Evolutionary conservation across 805 yeast species (phyloP), one percentile per base, ranked within the genome.

Genomic region (Candida stauntonica): DNA sequence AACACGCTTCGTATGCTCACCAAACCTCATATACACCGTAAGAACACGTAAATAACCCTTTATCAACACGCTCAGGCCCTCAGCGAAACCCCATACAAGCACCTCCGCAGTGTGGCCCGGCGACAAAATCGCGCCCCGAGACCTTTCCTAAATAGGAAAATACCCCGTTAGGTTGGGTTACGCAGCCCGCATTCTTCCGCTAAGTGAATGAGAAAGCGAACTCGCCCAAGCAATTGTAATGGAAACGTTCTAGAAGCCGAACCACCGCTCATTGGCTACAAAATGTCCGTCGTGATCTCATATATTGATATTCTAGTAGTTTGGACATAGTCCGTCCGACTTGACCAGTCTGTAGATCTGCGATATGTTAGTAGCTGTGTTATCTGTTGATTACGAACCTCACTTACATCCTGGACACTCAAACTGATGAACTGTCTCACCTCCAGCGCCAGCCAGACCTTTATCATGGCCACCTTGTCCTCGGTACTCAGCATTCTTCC

Each of bases 401-500:
- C 4, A 73, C 81, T 58, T 59, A 79, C 84, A 50, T 82, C 96
- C 55, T 81, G 85, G 9, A 87, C 74, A 3, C 95, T 82, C 16
- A 94, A 86, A 48, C 72, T 79, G 59, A 91, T 79, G 52, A 89
- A 79, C 58, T 85, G 93, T 54, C 97, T 75, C 4, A 86, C 83
- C 62, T 91, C 98, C 27, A 91, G 66, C 0, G 94, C 89, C 36
- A 86, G 54, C 97, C 97, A 91, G 11, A 91, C 87, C 58, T 86
- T 85, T 41, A 86, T 63, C 96, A 91, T 86, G 17, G 85, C 79
- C 20, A 85, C 45, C n/a, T 79, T 72, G 47, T 80, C 79, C 72
- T 73, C 57, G 72, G 72, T 47, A n/a, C 67, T 64, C 16, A 81
- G 64, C 43, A 77, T 69, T 48, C 76, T 66, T 5, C 84, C 81